Evolutionary conservation across 768 basidiomycete species (phyloP).

Genomic region (Lenzites betulinus): DNA sequence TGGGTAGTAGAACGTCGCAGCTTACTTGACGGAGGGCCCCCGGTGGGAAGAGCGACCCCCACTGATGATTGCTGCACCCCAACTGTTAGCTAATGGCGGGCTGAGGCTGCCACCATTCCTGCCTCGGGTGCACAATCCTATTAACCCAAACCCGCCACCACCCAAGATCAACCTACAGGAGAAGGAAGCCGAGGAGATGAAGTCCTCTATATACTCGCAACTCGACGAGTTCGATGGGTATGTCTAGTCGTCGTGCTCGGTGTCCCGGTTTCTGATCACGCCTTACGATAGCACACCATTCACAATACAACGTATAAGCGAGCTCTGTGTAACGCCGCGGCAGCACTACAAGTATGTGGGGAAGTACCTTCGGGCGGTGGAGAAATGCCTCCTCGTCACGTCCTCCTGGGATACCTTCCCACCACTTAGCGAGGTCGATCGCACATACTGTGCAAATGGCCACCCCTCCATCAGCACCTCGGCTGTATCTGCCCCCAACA

Average conservation of each 20-base stretch:
- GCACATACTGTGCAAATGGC: conserved; percentile 27
- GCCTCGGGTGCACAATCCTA: conserved; percentile 51
- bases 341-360: conserved; percentile 76
- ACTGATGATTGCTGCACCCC: conserved; percentile 46
- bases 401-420: conserved; percentile 78
- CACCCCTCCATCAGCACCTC: conserved; percentile 46
- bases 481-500: conserved; percentile 62
- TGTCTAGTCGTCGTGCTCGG: conserved; percentile 21
- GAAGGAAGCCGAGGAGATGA: conserved; percentile 60
- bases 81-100: conserved; percentile 49
- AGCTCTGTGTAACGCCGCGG: conserved; percentile 70
- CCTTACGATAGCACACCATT: conserved; percentile 57
- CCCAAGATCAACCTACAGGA: conserved; percentile 62
- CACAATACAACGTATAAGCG: conserved; percentile 87
- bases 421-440: conserved; percentile 46
- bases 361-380: conserved; percentile 87
- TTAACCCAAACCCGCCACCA: conserved; percentile 49
- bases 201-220: conserved; percentile 57
- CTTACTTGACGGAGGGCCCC: conserved; percentile 34
- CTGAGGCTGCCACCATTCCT: conserved; percentile 75
- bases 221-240: conserved; percentile 78
- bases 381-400: conserved; percentile 81
- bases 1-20: conserved; percentile 34
- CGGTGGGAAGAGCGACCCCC: conserved; percentile 33
- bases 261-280: too few species aligned